Evolutionary conservation across 2,329 filamentous ascomycete genomes (phyloP).

Genomic region (Xylaria sp.): DNA sequence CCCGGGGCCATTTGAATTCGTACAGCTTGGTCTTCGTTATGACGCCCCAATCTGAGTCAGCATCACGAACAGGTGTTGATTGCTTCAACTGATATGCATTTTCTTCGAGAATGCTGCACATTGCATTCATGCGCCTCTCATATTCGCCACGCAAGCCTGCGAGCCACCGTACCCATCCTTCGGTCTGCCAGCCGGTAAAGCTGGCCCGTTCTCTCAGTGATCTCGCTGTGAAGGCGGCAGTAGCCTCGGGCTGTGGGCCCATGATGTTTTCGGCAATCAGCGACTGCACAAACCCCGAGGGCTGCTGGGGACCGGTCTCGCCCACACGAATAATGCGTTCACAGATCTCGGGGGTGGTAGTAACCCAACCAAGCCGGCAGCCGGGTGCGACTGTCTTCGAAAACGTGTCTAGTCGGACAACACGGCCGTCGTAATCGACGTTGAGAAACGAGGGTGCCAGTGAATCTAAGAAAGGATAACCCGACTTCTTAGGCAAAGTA

Average conservation of each 20-base stretch:
- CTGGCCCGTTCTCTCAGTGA: constrained; percentile 60
- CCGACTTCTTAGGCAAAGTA: constrained; percentile 58
- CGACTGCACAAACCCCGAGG: constrained; percentile 88
- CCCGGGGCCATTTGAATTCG: constrained; percentile 82
- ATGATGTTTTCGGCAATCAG: constrained; percentile 82
- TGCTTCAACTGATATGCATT: constrained; percentile 74
- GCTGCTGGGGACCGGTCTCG: constrained; percentile 83
- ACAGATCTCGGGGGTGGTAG: constrained; percentile 80
- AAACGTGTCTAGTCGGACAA: constrained; percentile 91
- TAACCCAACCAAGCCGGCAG: constrained; percentile 90
- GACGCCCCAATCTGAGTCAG: constrained; percentile 76
- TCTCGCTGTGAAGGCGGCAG: constrained; percentile 57
- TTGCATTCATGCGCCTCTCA: constrained; percentile 83
- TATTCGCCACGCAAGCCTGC: constrained; percentile 85
- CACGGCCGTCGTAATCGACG: constrained; percentile 85
- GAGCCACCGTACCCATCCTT: constrained; percentile 92
- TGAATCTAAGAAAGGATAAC: constrained; percentile 83
- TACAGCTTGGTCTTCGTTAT: constrained; percentile 79
- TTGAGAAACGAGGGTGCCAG: constrained; percentile 84
- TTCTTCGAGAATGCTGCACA: constrained; percentile 79
- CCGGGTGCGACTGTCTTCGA: constrained; percentile 93
- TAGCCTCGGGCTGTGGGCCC: constrained; percentile 69
- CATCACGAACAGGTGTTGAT: constrained; percentile 58
- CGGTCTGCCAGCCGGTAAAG: constrained; percentile 76
- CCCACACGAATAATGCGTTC: constrained; percentile 79